Conservation (phyloP, 805 yeast genomes). For the Clavispora phyllophila region DNA sequence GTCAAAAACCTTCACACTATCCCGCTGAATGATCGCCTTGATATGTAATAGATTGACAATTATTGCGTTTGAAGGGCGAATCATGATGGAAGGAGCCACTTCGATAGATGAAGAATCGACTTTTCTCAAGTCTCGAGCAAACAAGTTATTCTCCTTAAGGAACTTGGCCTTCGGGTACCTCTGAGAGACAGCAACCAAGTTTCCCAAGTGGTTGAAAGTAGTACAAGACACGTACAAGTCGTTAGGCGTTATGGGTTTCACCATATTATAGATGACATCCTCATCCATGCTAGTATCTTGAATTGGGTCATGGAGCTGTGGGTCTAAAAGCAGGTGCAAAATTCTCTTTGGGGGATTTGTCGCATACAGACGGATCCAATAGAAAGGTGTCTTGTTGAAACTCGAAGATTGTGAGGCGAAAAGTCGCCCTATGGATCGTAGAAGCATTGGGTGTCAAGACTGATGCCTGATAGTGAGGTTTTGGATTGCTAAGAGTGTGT, state of each 20-base stretch:
- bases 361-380: neutral
- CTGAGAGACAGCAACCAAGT: constrained; percentile 62
- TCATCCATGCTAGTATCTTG: neutral
- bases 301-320: neutral
- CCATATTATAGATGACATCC: constrained; percentile 6
- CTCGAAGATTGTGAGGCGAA: neutral
- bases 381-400: neutral
- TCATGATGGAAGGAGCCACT: constrained; percentile 85
- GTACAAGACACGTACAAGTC: constrained; percentile 70
- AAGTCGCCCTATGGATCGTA: neutral
- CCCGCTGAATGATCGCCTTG: constrained; percentile 80
- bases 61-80: constrained; percentile 67
- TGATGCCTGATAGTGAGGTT: neutral
- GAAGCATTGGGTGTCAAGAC: neutral
- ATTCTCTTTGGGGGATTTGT: neutral
- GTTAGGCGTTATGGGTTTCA: constrained; percentile 44
- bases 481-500: neutral
- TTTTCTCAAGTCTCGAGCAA: constrained; percentile 83
- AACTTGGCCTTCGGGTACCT: constrained; percentile 72
- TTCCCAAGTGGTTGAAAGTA: constrained; percentile 66
- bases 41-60: constrained; percentile 81
- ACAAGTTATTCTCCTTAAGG: constrained; percentile 63
- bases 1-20: constrained; percentile 80
- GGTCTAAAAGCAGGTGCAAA: constrained; percentile 6
- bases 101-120: constrained; percentile 71